Base-by-base conservation (phyloP, 306 rosid species). In the Medicago ruthenica region DNA sequence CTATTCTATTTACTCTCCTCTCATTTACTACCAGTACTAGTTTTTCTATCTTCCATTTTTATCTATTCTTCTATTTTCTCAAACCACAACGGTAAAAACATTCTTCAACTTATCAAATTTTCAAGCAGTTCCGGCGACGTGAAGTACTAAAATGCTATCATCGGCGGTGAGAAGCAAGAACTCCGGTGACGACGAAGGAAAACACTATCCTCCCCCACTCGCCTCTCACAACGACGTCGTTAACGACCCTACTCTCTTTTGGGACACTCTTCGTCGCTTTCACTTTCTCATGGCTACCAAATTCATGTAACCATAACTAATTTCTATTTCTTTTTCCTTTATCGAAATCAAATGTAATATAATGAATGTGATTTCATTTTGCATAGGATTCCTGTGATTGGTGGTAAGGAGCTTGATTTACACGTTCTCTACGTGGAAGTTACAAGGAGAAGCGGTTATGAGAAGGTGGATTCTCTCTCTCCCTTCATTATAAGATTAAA, bases 371-470 rank as follows among this genome's bases (percentile, higher is more conserved):
- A 17, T 63, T 63, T 63, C 70, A 39, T 36, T 36, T 21, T 58
- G 16, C 64, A 11, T 82, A 96, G 99, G 98, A 79, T 92, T 83
- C 99, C 97, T 83, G 99, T 96, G 82, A 92, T 92, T 80, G 99
- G 99, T 70, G 99, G 99, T 36, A 92, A 90, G 84, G 97, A 96
- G 60, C 91, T 96, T 31, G 97, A 96, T 78, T 89, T 96, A 91
- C 98, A 96, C 83, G 80, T 85, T 44, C 86, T 96, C 17, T 96
- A 96, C 79, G 87, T 83, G 71, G 99, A 96, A 76, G 98, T 92
- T 68, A 92, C 99, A 17, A 79, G 81, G 59, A 88, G 97, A 72
- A 96, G 99, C 69, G 99, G 99, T 47, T 89, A 80, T 74, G 99
- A 89, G 77, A 92, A 96, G 96, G 98, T 92, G 73, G 21, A 76